These are phyloP conservation scores for Crithidia expoeki DNA, from an alignment of 208 protist species.

Conservation along the genomic window DNA sequence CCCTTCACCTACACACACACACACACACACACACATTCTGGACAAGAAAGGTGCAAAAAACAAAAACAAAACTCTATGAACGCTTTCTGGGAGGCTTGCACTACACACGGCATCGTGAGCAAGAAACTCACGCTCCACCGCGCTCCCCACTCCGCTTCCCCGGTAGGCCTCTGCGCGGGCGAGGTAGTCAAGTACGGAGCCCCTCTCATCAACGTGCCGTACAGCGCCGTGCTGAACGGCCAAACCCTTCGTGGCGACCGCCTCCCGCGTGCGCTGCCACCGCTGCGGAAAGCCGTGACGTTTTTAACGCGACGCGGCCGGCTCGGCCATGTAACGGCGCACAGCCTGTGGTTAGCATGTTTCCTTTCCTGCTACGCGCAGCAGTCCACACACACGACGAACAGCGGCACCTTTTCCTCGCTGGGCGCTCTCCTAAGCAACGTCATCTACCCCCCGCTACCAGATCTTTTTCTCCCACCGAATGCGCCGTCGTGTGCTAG, in stretches of 20 bases:
- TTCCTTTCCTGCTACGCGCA: constrained; percentile 42
- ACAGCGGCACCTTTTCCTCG: background rate
- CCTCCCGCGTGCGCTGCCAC: constrained; percentile 46
- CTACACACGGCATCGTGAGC: constrained; percentile 54
- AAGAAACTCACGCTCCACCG: constrained; percentile 49
- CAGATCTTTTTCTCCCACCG: constrained; percentile 12
- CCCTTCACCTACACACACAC: too few relatives aligned
- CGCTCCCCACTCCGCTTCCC: constrained; percentile 15
- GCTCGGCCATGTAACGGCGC: constrained; percentile 49
- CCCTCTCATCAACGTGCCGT: constrained; percentile 71
- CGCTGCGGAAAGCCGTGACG: constrained; percentile 42
- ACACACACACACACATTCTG: too few relatives aligned
- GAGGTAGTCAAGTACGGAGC: constrained; percentile 56
- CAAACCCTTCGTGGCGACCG: constrained; percentile 71
- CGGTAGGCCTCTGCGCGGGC: constrained; percentile 42
- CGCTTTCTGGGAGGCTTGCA: constrained; percentile 72
- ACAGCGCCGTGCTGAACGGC: constrained; percentile 62
- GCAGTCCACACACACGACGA: background rate
- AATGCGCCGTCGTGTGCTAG: constrained; percentile 15
- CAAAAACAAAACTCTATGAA: constrained; percentile 16
- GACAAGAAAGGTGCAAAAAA: too few relatives aligned
- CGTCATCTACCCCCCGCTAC: constrained; percentile 28
- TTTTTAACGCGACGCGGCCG: constrained; percentile 61
- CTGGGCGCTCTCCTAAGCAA: constrained; percentile 18
- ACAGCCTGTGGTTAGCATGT: constrained; percentile 48